These are phyloP conservation scores for Vanilla planifolia DNA, from an alignment of 106 monocot genomes.

Conservation along the genomic window DNA sequence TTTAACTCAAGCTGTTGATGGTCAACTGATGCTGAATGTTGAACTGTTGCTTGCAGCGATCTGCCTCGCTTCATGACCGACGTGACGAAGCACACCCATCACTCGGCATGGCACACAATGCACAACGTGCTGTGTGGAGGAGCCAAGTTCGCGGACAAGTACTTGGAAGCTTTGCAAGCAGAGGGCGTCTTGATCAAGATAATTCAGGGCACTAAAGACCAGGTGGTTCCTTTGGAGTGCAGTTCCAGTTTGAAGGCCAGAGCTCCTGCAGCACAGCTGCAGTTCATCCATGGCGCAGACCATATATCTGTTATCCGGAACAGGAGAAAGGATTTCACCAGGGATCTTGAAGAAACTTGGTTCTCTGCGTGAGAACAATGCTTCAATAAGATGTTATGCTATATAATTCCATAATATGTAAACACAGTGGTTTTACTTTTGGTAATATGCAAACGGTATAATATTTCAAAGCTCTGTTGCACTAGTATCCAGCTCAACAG, in stretches of 20 bases:
- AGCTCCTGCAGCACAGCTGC: constrained; percentile 39
- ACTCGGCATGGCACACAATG: constrained; percentile 92
- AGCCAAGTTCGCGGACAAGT: constrained; percentile 34
- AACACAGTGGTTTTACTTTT: too few relatives aligned
- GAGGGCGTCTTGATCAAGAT: constrained; percentile 26
- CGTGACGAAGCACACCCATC: constrained; percentile 76
- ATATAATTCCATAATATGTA: too few relatives aligned
- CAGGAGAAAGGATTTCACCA: constrained; percentile 47
- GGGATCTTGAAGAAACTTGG: constrained; percentile 46
- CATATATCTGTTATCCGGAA: constrained; percentile 45
- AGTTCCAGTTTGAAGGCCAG: constrained; percentile 39
- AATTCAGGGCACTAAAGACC: constrained; percentile 64
- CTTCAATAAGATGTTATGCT: too few relatives aligned
- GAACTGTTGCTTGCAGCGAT: constrained; percentile 29
- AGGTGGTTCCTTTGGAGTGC: constrained; percentile 58
- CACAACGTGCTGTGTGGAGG: constrained; percentile 88
- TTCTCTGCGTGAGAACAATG: too few relatives aligned
- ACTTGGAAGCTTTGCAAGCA: constrained; percentile 36
- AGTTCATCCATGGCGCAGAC: constrained; percentile 30
- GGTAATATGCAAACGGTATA: too few relatives aligned
- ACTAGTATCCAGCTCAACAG: too few relatives aligned
- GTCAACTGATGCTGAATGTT: not conserved
- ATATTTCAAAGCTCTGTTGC: too few relatives aligned
- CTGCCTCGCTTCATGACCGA: constrained; percentile 36
- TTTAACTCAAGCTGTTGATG: not conserved